phyloP scores from a whole-genome alignment of 345 rosid genomes.

The Trapa bicornis region DNA sequence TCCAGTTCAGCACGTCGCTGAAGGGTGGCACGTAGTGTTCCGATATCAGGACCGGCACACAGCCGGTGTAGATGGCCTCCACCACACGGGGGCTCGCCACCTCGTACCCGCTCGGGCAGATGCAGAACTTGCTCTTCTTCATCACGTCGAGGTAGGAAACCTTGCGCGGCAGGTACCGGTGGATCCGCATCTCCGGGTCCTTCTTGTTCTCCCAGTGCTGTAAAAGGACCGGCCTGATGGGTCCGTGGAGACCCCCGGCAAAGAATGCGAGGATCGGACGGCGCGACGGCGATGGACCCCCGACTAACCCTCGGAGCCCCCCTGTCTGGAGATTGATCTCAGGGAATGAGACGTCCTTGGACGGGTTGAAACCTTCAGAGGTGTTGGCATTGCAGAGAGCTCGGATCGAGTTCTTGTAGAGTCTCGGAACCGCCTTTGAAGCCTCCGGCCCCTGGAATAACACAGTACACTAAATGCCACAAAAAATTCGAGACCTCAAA shows the following conservation, averaged over 20 bases:
- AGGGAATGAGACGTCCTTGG: constrained; percentile 69
- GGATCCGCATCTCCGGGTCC: constrained; percentile 38
- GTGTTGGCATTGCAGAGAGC: constrained; percentile 87
- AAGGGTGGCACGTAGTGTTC: constrained; percentile 79
- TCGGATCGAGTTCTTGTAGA: constrained; percentile 50
- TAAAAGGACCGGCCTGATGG: constrained; percentile 67
- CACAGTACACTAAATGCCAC: not conserved
- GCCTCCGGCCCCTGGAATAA: constrained; percentile 44
- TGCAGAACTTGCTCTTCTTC: constrained; percentile 67
- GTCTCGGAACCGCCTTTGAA: constrained; percentile 48
- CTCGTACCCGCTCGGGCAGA: constrained; percentile 91
- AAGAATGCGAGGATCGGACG: constrained; percentile 79
- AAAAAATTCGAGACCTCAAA: too few species aligned
- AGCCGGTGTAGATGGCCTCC: constrained; percentile 74
- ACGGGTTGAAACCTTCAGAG: constrained; percentile 67
- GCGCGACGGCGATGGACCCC: constrained; percentile 69
- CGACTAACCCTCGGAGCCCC: constrained; percentile 37
- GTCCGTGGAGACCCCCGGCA: constrained; percentile 93
- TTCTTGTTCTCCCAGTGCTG: constrained; percentile 82
- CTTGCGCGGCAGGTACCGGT: constrained; percentile 64
- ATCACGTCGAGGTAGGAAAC: constrained; percentile 58
- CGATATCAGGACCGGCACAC: constrained; percentile 77
- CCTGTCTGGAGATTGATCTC: constrained; percentile 71
- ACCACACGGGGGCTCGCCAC: constrained; percentile 85
- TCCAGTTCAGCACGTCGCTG: constrained; percentile 80